Evolutionary conservation across 2,329 filamentous ascomycete species (phyloP), one percentile per base, ranked within the genome.

Genomic region (Chaetomium sp.): DNA sequence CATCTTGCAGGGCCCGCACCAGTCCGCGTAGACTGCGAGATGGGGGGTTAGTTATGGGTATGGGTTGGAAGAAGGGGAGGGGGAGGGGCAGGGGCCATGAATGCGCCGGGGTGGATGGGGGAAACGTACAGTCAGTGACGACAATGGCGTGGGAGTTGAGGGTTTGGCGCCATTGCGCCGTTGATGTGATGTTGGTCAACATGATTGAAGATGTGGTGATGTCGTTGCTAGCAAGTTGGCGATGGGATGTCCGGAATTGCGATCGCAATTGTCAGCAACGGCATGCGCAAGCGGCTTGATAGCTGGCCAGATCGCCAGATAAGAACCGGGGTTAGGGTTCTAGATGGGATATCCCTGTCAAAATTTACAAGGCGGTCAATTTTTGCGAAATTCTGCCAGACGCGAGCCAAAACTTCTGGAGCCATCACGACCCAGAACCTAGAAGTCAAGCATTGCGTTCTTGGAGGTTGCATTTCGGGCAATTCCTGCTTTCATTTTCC

Each of bases 1-100:
- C 75, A 90, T 86, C 80, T 96, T 96, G 85, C 93, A 97, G 74
- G 94, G 93, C 63, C 90, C 90, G 77, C 93, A 98, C 91, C 92
- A 97, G 79, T 96, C 91, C 77, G 94, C 94, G 75, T 95, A 96
- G 83, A 97, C 92, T 96, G 72, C n/a, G 70, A 13, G 8, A 58
- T 47, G 7, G 60, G 70, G 70, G 65, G 35, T 60, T 57, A 61
- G 54, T 27, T 29, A 54, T 6, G 35, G 51, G 8, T 10, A n/a
- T n/a, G 29, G 27, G 21, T 72, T 66, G 70, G 72, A 68, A 54
- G 58, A 42, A 16, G 4, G 10, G n/a, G 10, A 33, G 45, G n/a
- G 27, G 27, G 27, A 29, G 27, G 27, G 55, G 58, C 42, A 16
- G 38, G 38, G 38, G 38, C 33, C 2, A 19, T 42, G 35, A 7